Base-by-base conservation (phyloP, 169 alveolate species). In the Babesia divergens region DNA sequence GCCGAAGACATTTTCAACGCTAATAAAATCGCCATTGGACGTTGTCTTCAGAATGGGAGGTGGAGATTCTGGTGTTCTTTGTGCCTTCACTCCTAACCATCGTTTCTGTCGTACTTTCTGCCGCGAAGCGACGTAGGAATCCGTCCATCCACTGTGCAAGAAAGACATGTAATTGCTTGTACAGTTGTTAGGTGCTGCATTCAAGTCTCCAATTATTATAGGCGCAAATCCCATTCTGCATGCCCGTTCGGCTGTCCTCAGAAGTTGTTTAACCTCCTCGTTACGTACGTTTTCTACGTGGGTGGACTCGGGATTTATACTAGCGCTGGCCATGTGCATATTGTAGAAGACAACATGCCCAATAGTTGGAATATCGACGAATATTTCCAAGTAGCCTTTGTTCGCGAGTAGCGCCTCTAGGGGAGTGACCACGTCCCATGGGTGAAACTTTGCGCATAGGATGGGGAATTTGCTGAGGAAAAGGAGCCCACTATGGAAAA, bases 261-360 rank as follows among this genome's bases (percentile, higher is more conserved):
- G 65, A 16, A 93, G 89, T 56, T 93, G 96, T 47, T 83, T 91
- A 20, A 93, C 91, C 70, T 93, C 97, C 46, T 82, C 92, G 66
- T 86, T 86, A 58, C 97, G 56, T 40, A 93, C 85, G 54, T 87
- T 83, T 67, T 92, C 96, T 11, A 92, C 84, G 54, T 83, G 89
- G 22, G 86, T 82, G 14, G 96, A 92, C 67, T 92, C 96, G 6
- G 96, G 95, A 47, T 92, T 91, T 37, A 85, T 92, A 29, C 94
- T 91, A n/a, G 92, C 97, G 59, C 95, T 89, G 26, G 97, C 97
- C 93, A 92, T 69, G 56, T 93, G 97, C 70, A 93, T 91, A 53
- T 93, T 93, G 47, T 91, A 84, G 58, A 93, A 59, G 43, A 95
- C 90, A 29, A 91, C 82, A 54, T 70, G 66, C 50, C 96, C 94